These are phyloP conservation scores for Penicillium sp. DNA, from an alignment of 2,329 filamentous ascomycete genomes.

Conservation along the genomic window DNA sequence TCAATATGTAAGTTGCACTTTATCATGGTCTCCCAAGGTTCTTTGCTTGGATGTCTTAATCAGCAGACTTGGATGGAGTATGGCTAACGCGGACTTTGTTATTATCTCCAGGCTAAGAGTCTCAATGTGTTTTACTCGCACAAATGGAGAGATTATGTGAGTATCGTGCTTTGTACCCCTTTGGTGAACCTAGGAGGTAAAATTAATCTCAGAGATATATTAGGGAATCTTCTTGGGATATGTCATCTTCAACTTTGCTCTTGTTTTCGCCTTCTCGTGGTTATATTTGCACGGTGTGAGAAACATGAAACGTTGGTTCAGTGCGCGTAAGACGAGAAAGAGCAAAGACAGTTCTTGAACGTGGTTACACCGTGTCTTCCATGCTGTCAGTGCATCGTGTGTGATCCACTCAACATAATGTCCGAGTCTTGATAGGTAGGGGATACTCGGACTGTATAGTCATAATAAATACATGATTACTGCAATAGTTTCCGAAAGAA, in stretches of 20 bases:
- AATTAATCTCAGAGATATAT: not conserved
- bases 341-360: not conserved
- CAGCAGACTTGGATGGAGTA: not conserved
- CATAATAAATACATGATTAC: not conserved
- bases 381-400: not conserved
- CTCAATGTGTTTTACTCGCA: constrained; percentile 63
- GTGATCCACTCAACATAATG: not conserved
- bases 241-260: constrained; percentile 62
- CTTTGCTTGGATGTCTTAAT: not conserved
- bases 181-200: not conserved
- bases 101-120: constrained; percentile 31
- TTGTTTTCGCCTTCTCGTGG: constrained; percentile 56
- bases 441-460: not conserved
- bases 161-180: constrained; percentile 21
- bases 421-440: not conserved
- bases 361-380: not conserved
- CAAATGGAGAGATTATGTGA: constrained; percentile 64
- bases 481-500: not conserved
- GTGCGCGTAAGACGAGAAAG: constrained; percentile 31
- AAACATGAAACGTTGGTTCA: constrained; percentile 35
- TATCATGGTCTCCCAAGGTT: not conserved
- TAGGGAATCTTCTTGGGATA: constrained; percentile 64
- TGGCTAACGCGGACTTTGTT: not conserved
- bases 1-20: constrained; percentile 51
- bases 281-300: constrained; percentile 49